phyloP scores from a whole-genome alignment of 495 filamentous ascomycete genomes.

The Neurospora sp. region DNA sequence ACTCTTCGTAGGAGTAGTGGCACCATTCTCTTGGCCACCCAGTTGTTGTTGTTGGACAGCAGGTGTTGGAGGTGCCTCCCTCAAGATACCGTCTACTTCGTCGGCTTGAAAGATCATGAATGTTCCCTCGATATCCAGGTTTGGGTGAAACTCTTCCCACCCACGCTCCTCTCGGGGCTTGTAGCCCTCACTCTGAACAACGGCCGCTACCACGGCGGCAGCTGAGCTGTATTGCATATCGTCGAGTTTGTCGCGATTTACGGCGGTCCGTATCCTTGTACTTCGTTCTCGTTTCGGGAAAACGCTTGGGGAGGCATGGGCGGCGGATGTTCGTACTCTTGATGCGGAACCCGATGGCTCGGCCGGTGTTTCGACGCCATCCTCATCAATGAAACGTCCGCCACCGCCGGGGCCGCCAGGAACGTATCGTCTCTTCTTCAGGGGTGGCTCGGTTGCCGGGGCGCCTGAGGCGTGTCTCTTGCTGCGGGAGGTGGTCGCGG shows the following conservation, averaged over 20 bases:
- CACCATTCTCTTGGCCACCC: constrained; percentile 20
- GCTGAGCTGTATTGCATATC: constrained; percentile 62
- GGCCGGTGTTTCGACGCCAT: constrained; percentile 43
- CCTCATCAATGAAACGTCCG: constrained; percentile 61
- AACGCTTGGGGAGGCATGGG: constrained; percentile 29
- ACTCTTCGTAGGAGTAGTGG: constrained; percentile 30
- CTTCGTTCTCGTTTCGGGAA: constrained; percentile 42
- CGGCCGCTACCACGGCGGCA: constrained; percentile 72
- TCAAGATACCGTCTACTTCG: constrained; percentile 64
- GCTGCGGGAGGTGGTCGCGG: constrained; percentile 32
- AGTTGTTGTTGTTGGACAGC: constrained; percentile 12
- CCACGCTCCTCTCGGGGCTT: constrained; percentile 93
- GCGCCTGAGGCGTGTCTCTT: constrained; percentile 25
- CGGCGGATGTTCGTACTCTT: constrained; percentile 25
- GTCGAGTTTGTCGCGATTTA: constrained; percentile 35
- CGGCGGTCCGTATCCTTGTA: constrained; percentile 40
- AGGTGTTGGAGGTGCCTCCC: constrained; percentile 35
- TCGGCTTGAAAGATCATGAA: constrained; percentile 71
- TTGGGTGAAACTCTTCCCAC: constrained; percentile 95
- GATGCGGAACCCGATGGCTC: constrained; percentile 10
- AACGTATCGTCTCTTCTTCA: constrained; percentile 50
- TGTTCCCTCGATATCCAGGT: constrained; percentile 74
- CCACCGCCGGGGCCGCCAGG: constrained; percentile 75
- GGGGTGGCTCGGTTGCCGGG: constrained; percentile 42
- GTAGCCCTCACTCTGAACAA: constrained; percentile 85